These are phyloP conservation scores for Xylaria scruposa DNA, from an alignment of 495 filamentous ascomycete genomes.

Conservation along the genomic window DNA sequence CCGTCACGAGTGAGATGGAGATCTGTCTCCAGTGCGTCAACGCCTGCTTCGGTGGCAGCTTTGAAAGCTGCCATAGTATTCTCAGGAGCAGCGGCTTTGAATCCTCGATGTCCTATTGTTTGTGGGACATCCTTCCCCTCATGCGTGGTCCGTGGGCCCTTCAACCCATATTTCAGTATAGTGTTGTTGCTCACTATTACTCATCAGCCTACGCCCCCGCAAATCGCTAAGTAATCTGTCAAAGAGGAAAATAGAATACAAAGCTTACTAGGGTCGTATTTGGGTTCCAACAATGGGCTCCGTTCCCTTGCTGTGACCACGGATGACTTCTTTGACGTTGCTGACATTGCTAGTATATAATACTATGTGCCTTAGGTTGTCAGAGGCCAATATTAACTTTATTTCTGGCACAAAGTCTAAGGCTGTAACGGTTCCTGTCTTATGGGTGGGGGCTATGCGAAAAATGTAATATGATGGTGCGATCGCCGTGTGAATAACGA, in stretches of 20 bases:
- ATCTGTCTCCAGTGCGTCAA: conserved; percentile 87
- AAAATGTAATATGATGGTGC: background rate
- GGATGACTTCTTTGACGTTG: conserved; percentile 5
- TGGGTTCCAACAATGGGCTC: conserved; percentile 29
- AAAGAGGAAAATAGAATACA: background rate
- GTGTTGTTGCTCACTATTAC: conserved; percentile 25
- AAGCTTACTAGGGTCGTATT: conserved; percentile 15
- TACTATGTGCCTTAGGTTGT: background rate
- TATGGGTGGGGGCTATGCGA: background rate
- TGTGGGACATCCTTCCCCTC: conserved; percentile 63
- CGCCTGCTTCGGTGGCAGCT: conserved; percentile 72
- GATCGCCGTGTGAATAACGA: background rate
- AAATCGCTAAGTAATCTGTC: background rate
- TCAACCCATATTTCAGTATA: conserved; percentile 26
- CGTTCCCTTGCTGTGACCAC: conserved; percentile 28
- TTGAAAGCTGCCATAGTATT: conserved; percentile 83
- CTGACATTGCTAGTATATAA: conserved; percentile 6
- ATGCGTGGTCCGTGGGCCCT: conserved; percentile 22
- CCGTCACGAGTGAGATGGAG: conserved; percentile 82
- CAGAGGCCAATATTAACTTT: background rate
- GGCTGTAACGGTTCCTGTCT: background rate
- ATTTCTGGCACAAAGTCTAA: background rate
- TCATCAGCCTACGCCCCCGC: conserved; percentile 17
- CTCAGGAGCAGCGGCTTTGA: conserved; percentile 79
- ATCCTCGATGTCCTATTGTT: conserved; percentile 85